Evolutionary conservation across 2,329 filamentous ascomycete genomes (phyloP).

Genomic region (Xylaria sp.): DNA sequence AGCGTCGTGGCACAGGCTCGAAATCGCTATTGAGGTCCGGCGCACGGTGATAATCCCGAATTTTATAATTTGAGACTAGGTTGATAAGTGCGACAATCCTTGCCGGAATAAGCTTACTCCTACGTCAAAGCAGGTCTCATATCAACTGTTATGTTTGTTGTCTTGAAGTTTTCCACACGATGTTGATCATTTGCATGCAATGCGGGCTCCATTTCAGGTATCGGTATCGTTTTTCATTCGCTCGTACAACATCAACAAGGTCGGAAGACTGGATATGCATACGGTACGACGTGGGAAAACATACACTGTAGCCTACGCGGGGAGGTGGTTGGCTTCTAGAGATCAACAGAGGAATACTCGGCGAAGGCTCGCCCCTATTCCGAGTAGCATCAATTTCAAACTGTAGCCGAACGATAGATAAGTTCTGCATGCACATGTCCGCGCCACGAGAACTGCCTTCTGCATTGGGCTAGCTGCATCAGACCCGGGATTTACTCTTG

Average conservation of each 20-base stretch:
- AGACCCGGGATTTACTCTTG: too few species aligned
- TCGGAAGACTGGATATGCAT: neutral
- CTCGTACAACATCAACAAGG: neutral
- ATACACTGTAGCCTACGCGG: neutral
- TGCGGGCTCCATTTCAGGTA: neutral
- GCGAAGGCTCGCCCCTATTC: too few species aligned
- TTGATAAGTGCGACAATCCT: neutral
- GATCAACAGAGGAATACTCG: too few species aligned
- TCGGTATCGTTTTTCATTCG: neutral
- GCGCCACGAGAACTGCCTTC: too few species aligned
- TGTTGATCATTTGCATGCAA: neutral
- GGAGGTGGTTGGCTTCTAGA: neutral
- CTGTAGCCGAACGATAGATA: too few species aligned
- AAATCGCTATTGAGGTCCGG: neutral
- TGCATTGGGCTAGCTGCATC: too few species aligned
- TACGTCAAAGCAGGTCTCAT: neutral
- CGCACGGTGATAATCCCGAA: neutral
- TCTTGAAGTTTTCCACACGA: neutral
- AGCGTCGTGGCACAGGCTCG: neutral
- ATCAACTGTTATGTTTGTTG: neutral
- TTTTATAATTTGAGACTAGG: neutral
- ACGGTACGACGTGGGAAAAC: neutral
- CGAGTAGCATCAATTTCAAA: too few species aligned
- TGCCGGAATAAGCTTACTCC: neutral
- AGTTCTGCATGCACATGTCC: too few species aligned